These are phyloP conservation scores for Boletus tylopilopsis DNA, from an alignment of 768 basidiomycete genomes.

Conservation along the genomic window DNA sequence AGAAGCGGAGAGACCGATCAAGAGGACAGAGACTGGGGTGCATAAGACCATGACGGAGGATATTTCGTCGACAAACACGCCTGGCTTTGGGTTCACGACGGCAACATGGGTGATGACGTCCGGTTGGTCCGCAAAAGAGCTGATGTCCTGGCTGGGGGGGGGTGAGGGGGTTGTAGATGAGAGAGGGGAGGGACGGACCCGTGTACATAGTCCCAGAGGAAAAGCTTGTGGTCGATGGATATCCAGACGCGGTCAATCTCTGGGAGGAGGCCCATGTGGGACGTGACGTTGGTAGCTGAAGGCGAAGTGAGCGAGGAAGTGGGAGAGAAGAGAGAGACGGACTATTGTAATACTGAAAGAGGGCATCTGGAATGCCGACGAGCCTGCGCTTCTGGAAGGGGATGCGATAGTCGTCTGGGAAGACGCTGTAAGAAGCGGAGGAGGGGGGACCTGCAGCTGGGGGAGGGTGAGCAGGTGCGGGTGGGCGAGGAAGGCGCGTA, in stretches of 20 bases:
- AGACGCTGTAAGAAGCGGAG: conserved; percentile 76
- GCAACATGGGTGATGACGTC: conserved; percentile 88
- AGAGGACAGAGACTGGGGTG: conserved; percentile 76
- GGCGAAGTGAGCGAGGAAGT: conserved; percentile 13
- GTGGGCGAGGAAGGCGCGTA: conserved; percentile 20
- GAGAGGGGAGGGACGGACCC: conserved; percentile 53
- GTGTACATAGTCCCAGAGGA: conserved; percentile 95
- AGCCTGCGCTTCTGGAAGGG: conserved; percentile 78
- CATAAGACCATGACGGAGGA: conserved; percentile 85
- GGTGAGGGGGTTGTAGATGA: conserved; percentile 2
- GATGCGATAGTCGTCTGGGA: conserved; percentile 71
- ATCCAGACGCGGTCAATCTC: conserved; percentile 96
- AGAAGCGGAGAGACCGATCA: conserved; percentile 73
- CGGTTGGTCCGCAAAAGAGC: conserved; percentile 86
- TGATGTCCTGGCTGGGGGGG: conserved; percentile 72
- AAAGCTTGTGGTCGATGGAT: conserved; percentile 88
- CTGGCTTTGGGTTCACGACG: conserved; percentile 78
- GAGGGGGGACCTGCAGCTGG: conserved; percentile 61
- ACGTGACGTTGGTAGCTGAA: conserved; percentile 61
- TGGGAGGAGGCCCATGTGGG: conserved; percentile 88
- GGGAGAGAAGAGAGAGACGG: conserved; percentile 20
- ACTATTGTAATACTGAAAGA: conserved; percentile 81
- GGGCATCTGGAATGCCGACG: conserved; percentile 70
- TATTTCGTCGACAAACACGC: conserved; percentile 92
- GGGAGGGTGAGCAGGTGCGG: conserved; percentile 6